Evolutionary conservation across 2,329 filamentous ascomycete species (phyloP), one percentile per base, ranked within the genome.

Genomic region (Orbilia brochopaga): DNA sequence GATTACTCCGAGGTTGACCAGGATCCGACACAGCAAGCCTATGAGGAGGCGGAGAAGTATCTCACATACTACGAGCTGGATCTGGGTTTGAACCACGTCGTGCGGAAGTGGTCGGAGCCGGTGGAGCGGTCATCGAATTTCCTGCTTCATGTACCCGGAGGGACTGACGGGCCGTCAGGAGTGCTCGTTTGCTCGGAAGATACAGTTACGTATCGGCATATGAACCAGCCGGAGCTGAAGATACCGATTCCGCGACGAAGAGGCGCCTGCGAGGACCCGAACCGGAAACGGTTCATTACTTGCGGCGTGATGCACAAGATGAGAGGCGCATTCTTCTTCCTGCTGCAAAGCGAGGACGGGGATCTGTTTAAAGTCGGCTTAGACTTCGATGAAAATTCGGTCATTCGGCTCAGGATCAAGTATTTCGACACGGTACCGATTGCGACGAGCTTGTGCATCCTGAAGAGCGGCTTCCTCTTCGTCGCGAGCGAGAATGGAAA

Each of bases 21-120:
- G 79, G 95, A 99, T 79, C 87, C 92, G 0, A 91, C 90, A 0
- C 93, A 92, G 15, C 86, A 90, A 78, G 92, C 92, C 1, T 87
- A 88, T 75, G 84, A 90, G 67, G 89, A 95, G 75, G 82, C 90
- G 52, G 92, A 97, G 79, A 97, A 96, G 70, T 87, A 90, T 75
- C 83, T 99, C 27, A 93, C 97, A 0, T 99, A 97, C 81, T 99
- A 99, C 78, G 94, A 97, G 81, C 87, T 99, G 21, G 94, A 99
- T 78, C 85, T 99, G 27, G 95, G 95, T 35, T 82, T 99, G 61
- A 99, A 99, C 77, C 94, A 99, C 78, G 94, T 99, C 40, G 92
- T 99, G 19, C 88, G 93, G 69, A 96, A 92, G 79, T 99, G 94
- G 94, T 90, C 91, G 11, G 94, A 99, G 76, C 86, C 90, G 0